Evolutionary conservation across 148 eudicot species (phyloP).

Genomic region (Rhododendron vialii): DNA sequence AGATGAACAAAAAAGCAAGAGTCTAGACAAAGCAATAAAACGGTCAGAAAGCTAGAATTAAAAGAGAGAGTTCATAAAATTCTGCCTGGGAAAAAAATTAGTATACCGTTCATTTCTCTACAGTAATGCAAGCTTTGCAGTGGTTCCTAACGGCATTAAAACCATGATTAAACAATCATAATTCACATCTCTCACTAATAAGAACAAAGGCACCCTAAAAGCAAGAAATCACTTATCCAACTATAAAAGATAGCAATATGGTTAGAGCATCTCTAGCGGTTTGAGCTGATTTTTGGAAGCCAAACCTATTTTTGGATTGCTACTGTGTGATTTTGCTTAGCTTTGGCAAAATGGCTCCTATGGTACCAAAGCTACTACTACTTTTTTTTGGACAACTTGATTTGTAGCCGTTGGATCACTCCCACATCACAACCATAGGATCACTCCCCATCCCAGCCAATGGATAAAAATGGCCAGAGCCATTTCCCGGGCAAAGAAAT

Average conservation of each 20-base stretch:
- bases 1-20: background rate
- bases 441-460: background rate
- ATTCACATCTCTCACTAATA: background rate
- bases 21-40: background rate
- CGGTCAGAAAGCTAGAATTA: background rate
- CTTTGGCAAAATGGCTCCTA: no score
- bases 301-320: no score
- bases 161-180: background rate
- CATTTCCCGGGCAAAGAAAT: no score
- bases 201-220: background rate
- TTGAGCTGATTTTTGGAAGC: no score
- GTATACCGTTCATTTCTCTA: background rate
- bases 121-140: background rate
- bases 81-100: background rate
- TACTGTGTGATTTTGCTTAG: no score
- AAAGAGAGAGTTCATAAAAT: background rate
- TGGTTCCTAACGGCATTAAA: background rate
- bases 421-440: background rate
- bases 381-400: no score
- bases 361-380: no score
- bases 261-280: no score
- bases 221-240: background rate
- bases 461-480: no score
- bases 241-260: slow-evolving; percentile 1
- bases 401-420: no score